Percentiles rank a stretch among this genome's conserved stretches.
Conservation (phyloP, 768 basidiomycete species). For the Phanerodontia chrysosporium region DNA sequence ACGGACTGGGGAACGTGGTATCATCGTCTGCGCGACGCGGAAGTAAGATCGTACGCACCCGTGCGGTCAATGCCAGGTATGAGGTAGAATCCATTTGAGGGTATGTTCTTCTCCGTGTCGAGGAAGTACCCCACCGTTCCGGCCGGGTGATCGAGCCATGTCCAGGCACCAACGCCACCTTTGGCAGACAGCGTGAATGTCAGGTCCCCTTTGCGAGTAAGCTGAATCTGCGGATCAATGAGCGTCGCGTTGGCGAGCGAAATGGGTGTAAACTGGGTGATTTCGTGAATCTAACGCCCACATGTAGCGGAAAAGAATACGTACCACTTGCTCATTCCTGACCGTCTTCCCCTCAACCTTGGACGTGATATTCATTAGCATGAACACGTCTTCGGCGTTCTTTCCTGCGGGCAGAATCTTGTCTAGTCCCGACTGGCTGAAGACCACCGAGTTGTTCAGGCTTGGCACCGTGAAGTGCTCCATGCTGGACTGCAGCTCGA, state of each 20-base stretch:
- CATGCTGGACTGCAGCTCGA: constrained; percentile 32
- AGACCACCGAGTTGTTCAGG: constrained; percentile 47
- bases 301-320: constrained; percentile 18
- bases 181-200: constrained; percentile 49
- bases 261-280: constrained; percentile 46
- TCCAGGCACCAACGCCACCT: constrained; percentile 53
- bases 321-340: constrained; percentile 50
- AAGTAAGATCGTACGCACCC: constrained; percentile 29
- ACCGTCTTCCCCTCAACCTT: constrained; percentile 35
- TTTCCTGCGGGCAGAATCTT: constrained; percentile 42
- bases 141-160: constrained; percentile 56
- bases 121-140: constrained; percentile 52
- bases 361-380: constrained; percentile 47
- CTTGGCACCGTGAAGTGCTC: constrained; percentile 40
- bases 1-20: constrained; percentile 31
- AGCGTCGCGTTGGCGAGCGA: constrained; percentile 44
- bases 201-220: constrained; percentile 30
- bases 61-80: constrained; percentile 51
- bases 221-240: constrained; percentile 44
- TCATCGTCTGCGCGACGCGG: not conserved
- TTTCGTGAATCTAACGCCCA: not conserved
- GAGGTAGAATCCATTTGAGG: constrained; percentile 52
- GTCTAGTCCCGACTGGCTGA: constrained; percentile 35
- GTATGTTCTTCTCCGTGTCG: constrained; percentile 36
- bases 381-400: constrained; percentile 42